A percentile compares a stretch with the other conserved stretches of the same genome.
These are phyloP conservation scores for Lunularia cruciata DNA, from an alignment of 225 moss, liverwort and hornwort species.

Conservation along the genomic window DNA sequence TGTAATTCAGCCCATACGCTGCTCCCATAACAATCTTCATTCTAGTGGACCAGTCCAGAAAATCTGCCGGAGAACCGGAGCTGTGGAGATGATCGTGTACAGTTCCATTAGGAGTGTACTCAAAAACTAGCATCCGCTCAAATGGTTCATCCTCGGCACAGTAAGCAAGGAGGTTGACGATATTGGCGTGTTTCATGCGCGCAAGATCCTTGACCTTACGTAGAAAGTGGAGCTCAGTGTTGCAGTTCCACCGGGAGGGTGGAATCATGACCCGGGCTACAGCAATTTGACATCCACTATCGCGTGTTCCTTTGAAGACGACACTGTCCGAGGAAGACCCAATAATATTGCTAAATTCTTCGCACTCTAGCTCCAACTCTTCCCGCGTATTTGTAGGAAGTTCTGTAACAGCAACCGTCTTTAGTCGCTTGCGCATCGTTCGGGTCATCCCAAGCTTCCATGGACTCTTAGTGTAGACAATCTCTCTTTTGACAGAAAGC, in stretches of 20 bases:
- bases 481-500: constrained; percentile 6
- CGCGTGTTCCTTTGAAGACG: constrained; percentile 78
- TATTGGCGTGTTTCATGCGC: constrained; percentile 70
- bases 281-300: constrained; percentile 71
- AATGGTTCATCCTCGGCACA: constrained; percentile 69
- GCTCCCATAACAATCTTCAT: constrained; percentile 88
- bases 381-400: constrained; percentile 55
- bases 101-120: constrained; percentile 89
- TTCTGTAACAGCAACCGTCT: constrained; percentile 51
- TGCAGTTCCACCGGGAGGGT: constrained; percentile 53
- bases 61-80: constrained; percentile 48
- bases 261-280: constrained; percentile 66
- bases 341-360: constrained; percentile 97
- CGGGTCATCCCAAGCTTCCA: constrained; percentile 74
- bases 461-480: constrained; percentile 20
- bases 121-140: constrained; percentile 79
- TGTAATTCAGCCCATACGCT: constrained; percentile 70
- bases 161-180: constrained; percentile 81
- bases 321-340: constrained; percentile 52
- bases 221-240: constrained; percentile 62
- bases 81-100: constrained; percentile 74
- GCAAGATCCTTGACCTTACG: constrained; percentile 76
- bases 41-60: constrained; percentile 72
- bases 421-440: constrained; percentile 47
- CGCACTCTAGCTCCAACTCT: constrained; percentile 77